Percentiles rank a stretch among this genome's conserved stretches.
phyloP scores from a whole-genome alignment of 495 filamentous ascomycete genomes.

The Hypoxylon crocopeplum region DNA sequence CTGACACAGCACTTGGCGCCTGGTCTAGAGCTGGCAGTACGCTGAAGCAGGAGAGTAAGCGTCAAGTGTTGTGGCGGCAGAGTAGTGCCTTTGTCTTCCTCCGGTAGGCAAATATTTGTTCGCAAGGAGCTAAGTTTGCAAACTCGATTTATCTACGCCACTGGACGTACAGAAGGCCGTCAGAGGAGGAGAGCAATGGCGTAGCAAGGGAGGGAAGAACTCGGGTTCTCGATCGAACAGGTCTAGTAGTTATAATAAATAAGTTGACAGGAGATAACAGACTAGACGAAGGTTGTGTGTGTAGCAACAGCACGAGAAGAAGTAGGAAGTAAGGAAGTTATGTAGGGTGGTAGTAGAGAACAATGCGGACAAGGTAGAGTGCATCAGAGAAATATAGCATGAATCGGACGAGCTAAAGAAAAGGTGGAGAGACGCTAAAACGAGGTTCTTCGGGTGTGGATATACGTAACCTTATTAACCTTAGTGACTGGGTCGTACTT shows the following conservation, averaged over 20 bases:
- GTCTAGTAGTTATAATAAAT: too few species aligned
- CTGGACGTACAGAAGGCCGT: conserved; percentile 16
- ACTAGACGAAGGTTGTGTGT: conserved; percentile 7
- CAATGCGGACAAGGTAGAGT: conserved; percentile 19
- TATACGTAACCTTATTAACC: conserved; percentile 30
- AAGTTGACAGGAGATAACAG: conserved; percentile 5
- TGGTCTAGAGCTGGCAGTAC: conserved; percentile 20
- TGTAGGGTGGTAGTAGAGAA: conserved; percentile 19
- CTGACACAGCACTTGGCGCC: conserved; percentile 34
- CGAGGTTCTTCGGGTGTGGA: conserved; percentile 16
- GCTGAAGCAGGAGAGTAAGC: conserved; percentile 25
- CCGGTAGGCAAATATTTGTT: not conserved
- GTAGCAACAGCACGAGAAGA: conserved; percentile 18
- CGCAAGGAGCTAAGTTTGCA: conserved; percentile 14
- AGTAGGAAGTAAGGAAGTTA: too few species aligned
- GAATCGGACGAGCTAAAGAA: conserved; percentile 26
- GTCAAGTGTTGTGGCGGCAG: conserved; percentile 31
- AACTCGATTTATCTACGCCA: conserved; percentile 16
- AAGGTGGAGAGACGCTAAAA: conserved; percentile 27
- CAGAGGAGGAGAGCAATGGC: conserved; percentile 8
- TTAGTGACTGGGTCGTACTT: not conserved
- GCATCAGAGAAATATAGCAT: conserved; percentile 38
- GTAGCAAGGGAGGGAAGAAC: conserved; percentile 3
- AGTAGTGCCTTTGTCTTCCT: conserved; percentile 22
- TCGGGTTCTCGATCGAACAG: conserved; percentile 17